Evolutionary conservation across 805 yeast genomes (phyloP).

Genomic region (Wickerhamiella brachini): DNA sequence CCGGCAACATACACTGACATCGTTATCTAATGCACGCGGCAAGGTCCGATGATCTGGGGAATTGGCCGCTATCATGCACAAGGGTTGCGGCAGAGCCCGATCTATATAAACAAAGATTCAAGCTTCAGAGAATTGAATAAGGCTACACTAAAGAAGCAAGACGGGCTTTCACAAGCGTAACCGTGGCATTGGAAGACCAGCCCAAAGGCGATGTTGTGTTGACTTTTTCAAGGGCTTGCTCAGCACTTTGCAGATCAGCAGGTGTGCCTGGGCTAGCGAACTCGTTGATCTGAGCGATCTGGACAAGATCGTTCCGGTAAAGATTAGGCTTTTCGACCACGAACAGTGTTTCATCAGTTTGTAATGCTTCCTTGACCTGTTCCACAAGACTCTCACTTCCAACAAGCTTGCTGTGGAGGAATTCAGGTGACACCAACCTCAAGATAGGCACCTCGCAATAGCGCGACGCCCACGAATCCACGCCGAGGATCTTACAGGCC

Average conservation of each 20-base stretch:
- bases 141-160: too few relatives aligned
- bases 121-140: too few relatives aligned
- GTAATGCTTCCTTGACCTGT: constrained; percentile 16
- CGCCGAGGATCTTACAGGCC: constrained; percentile 25
- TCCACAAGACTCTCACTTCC: constrained; percentile 8
- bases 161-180: background rate
- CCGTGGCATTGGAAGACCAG: background rate
- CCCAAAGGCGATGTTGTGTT: background rate
- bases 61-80: too few relatives aligned
- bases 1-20: constrained; percentile 7
- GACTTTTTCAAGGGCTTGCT: background rate
- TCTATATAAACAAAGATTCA: too few relatives aligned
- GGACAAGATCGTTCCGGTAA: constrained; percentile 38
- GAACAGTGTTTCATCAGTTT: constrained; percentile 34
- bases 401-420: constrained; percentile 3
- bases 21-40: background rate
- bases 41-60: too few relatives aligned
- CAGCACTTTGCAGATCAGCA: background rate
- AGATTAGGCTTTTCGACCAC: constrained; percentile 55
- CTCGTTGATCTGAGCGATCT: constrained; percentile 6
- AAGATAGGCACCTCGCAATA: constrained; percentile 8
- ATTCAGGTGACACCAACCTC: constrained; percentile 4
- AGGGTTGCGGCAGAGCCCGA: too few relatives aligned
- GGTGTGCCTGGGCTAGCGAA: background rate
- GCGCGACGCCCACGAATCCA: constrained; percentile 5